Base-by-base conservation (phyloP, 139 green algal species). In the Picochlorum costavermella region DNA sequence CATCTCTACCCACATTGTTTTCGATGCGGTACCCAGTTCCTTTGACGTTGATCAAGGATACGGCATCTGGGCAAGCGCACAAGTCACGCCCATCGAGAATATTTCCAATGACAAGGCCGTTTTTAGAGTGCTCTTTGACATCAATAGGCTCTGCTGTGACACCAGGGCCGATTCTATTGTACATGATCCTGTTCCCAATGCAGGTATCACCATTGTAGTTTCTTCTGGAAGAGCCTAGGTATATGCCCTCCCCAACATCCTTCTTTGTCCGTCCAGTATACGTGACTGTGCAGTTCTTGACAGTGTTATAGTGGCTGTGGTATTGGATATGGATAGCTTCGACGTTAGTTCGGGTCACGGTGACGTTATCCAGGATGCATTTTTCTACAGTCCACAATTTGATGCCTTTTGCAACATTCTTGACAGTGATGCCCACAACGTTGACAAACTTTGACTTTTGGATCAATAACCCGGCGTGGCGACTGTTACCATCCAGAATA, bases 131-230 rank as follows among this genome's bases (percentile, higher is more conserved):
- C 10, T 64, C 40, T 28, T 64, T 64, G 6, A 64, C 25, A 31
- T 64, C 58, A 51, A 64, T 64, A 14, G 25, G 20, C 25, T 64
- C 58, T 56, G 40, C 58, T 16, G 58, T 64, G 58, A 64, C 58
- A 50, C 58, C 58, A 30, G 58, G 58, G 14, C 58, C 58, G 23
- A 64, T 64, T 23, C 17, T 64, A 9, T 64, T 64, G 29, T 64
- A 64, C 20, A 64, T n/a, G 11, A 64, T 64, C 12, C 11, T 29
- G 25, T 64, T 64, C 6, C 58, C 23, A 14, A 31, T 59, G 25
- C 25, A 50, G 5, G 17, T 29, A 28, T 64, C 58, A 14, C 23
- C 23, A 30, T 50, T 50, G 5, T 20, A 29, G 46, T 53, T 53
- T 20, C 56, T 28, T 5, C 56, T 25, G 23, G 12, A 17, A 28